phyloP scores from a whole-genome alignment of 495 filamentous ascomycete genomes.

The Penicillium taxi region DNA sequence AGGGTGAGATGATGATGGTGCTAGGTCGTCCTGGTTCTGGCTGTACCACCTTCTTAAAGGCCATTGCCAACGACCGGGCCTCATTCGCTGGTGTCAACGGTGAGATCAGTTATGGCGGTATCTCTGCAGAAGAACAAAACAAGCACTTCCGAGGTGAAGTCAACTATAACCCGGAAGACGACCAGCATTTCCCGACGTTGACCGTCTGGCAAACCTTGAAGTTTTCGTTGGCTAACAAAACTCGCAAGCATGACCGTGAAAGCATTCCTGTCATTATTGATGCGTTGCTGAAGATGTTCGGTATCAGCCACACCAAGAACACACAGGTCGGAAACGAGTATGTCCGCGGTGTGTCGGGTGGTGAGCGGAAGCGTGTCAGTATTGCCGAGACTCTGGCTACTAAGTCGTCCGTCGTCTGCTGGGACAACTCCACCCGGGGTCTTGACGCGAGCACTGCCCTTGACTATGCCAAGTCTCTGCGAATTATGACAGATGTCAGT shows the following conservation, averaged over 20 bases:
- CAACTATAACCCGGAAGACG: slow-evolving; percentile 77
- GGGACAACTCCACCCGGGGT: slow-evolving; percentile 74
- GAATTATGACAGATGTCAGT: slow-evolving; percentile 77
- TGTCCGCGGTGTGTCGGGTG: slow-evolving; percentile 65
- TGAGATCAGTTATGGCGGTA: slow-evolving; percentile 68
- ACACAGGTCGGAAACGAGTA: slow-evolving; percentile 82
- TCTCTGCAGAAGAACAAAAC: slow-evolving; percentile 59
- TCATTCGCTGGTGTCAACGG: slow-evolving; percentile 61
- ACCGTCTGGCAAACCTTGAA: slow-evolving; percentile 75
- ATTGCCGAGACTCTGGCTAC: slow-evolving; percentile 62
- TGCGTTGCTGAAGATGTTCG: slow-evolving; percentile 62
- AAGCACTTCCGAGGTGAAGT: slow-evolving; percentile 71
- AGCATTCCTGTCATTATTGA: slow-evolving; percentile 61
- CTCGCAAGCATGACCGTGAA: slow-evolving; percentile 58
- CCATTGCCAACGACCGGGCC: slow-evolving; percentile 62
- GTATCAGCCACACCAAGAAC: slow-evolving; percentile 72
- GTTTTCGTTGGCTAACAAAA: slow-evolving; percentile 80
- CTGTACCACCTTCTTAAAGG: slow-evolving; percentile 73
- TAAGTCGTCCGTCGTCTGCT: slow-evolving; percentile 57
- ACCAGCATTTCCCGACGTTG: slow-evolving; percentile 67
- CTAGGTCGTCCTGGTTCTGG: slow-evolving; percentile 73
- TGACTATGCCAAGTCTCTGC: slow-evolving; percentile 68
- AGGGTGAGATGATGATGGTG: slow-evolving; percentile 81
- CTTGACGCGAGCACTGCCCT: slow-evolving; percentile 72
- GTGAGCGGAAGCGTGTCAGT: slow-evolving; percentile 64